phyloP scores from a whole-genome alignment of 768 basidiomycete genomes.

The Russula sp. region DNA sequence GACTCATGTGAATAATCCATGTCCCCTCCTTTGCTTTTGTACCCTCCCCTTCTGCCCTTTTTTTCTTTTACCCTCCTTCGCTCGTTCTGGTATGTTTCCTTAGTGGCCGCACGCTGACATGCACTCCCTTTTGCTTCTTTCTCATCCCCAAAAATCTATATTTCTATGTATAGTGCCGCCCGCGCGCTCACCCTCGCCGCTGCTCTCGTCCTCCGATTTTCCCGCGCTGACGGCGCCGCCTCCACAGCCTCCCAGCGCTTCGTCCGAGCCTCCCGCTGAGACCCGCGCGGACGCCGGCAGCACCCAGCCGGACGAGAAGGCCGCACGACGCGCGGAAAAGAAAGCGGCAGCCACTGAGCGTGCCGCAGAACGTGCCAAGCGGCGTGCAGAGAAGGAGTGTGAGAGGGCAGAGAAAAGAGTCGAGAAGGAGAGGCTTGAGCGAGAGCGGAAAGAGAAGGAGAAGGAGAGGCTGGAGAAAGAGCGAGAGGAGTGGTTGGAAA shows the following conservation, averaged over 20 bases:
- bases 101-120: constrained; percentile 23
- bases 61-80: neutral
- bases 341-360: constrained; percentile 58
- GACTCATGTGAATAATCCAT: neutral
- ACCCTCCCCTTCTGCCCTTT: neutral
- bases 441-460: constrained; percentile 39
- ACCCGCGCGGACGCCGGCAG: constrained; percentile 31
- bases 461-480: constrained; percentile 38
- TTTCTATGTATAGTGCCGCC: constrained; percentile 21
- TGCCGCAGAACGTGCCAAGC: constrained; percentile 55
- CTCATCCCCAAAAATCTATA: constrained; percentile 28
- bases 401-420: constrained; percentile 55
- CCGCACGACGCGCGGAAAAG: constrained; percentile 39
- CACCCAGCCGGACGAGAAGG: constrained; percentile 38
- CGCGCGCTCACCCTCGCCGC: constrained; percentile 33
- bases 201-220: constrained; percentile 66
- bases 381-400: constrained; percentile 56
- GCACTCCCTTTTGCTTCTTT: constrained; percentile 18
- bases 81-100: constrained; percentile 21
- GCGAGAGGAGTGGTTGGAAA: constrained; percentile 31
- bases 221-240: constrained; percentile 53
- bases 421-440: constrained; percentile 36
- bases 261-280: constrained; percentile 26
- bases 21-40: neutral
- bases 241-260: constrained; percentile 30